Base-by-base conservation (phyloP, 2,329 filamentous ascomycete species). In the Sporothrix euskadiensis region DNA sequence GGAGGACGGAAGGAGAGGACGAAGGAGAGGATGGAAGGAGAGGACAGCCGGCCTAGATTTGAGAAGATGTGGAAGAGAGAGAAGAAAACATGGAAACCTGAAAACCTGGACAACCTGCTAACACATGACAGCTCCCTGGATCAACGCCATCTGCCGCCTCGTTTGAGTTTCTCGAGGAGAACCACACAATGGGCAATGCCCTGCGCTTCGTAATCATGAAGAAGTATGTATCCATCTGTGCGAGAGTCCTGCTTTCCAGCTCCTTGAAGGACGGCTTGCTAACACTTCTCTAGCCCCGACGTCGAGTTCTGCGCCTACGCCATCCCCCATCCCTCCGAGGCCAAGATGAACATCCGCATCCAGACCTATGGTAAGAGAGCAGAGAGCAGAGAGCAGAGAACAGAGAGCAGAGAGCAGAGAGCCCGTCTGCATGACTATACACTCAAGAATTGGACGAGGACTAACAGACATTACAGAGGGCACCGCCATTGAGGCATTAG, bases 301-400 rank as follows among this genome's bases (percentile, higher is more conserved):
- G 96, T 99, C 74, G 96, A 99, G 82, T 98, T 99, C 83, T 98
- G 96, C 83, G 96, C 95, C 75, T 99, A 99, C 83, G 93, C 95
- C 8, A 98, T 99, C 75, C 96, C 96, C 41, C 96, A 99, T 83
- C 96, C 96, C 69, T 97, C 94, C 54, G 96, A 99, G 83, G 85
- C 91, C 56, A 96, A 97, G 84, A 97, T 99, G 95, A 97, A 98
- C 80, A 85, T 99, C 75, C 90, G 96, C 79, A 98, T 99, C 76
- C 96, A 99, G 83, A 99, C 95, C 77, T 98, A 96, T 79, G 93
- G 95, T 97, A 85, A 80, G 26, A 26, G 2, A 26, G 26, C 26
- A 26, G 26, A 26, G 26, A 26, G 26, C 26, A 26, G 26, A 26
- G 26, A 26, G 26, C 26, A 26, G 26, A 26, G 26, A 26, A 2